Conservation (phyloP, 331 rosid species). For the Malus hybrid region DNA sequence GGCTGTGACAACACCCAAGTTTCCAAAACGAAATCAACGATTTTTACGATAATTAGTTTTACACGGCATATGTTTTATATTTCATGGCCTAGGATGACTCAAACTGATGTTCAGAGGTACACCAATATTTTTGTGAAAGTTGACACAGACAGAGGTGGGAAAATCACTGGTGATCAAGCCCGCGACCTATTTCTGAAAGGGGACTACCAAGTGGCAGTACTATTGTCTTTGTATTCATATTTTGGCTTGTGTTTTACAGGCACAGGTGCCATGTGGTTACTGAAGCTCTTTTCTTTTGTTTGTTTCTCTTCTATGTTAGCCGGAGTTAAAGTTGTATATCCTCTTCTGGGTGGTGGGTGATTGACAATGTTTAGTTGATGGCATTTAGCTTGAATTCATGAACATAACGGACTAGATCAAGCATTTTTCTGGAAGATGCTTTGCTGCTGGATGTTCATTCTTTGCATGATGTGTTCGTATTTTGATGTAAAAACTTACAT, state of each 20-base stretch:
- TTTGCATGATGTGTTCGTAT: not conserved
- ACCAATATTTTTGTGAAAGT: conserved; percentile 79
- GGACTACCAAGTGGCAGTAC: conserved; percentile 74
- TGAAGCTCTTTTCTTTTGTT: not conserved
- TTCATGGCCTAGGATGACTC: conserved; percentile 88
- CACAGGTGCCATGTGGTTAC: not conserved
- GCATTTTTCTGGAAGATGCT: not conserved
- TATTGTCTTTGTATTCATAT: conserved; percentile 8
- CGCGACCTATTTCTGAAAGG: conserved; percentile 91
- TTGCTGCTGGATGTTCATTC: no score
- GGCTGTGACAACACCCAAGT: no score
- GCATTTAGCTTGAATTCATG: not conserved
- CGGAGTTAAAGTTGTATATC: not conserved
- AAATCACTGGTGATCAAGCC: conserved; percentile 89
- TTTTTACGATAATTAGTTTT: no score
- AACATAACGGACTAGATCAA: not conserved
- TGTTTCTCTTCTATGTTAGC: not conserved
- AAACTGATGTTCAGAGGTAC: conserved; percentile 77
- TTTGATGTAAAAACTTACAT: not conserved
- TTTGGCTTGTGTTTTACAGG: not conserved
- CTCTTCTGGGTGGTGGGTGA: not conserved
- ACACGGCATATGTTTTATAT: not conserved
- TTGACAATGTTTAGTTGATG: not conserved
- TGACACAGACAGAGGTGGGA: conserved; percentile 89
- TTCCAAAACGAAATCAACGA: no score